Evolutionary conservation across 2,329 filamentous ascomycete species (phyloP).

Genomic region (Hypoxylon sp.): DNA sequence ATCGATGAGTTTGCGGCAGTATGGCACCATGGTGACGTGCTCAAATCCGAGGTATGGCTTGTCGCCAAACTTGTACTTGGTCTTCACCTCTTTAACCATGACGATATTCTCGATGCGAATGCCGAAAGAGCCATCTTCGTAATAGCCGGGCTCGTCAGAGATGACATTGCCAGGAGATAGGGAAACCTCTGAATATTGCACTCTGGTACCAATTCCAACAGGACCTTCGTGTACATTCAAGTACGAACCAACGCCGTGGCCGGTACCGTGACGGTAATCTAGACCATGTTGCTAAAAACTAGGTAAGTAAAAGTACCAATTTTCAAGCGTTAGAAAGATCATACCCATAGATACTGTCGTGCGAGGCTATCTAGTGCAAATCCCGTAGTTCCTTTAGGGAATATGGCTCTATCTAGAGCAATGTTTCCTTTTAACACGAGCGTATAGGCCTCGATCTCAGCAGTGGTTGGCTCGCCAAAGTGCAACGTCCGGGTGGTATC

Average conservation of each 20-base stretch:
- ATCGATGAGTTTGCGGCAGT: constrained; percentile 91
- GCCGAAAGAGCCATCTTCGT: constrained; percentile 94
- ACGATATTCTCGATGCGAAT: constrained; percentile 98
- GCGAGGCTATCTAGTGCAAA: constrained; percentile 92
- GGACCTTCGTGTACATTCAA: constrained; percentile 98
- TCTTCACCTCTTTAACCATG: constrained; percentile 90
- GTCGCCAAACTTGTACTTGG: constrained; percentile 89
- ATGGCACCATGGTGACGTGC: constrained; percentile 96
- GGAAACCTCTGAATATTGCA: constrained; percentile 92
- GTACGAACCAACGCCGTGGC: constrained; percentile 94
- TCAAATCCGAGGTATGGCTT: constrained; percentile 96
- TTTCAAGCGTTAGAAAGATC: constrained; percentile 41
- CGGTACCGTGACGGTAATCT: constrained; percentile 96
- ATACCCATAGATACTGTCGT: constrained; percentile 91
- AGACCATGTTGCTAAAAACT: constrained; percentile 75
- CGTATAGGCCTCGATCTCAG: constrained; percentile 91
- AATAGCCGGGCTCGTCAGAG: constrained; percentile 96
- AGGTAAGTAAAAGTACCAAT: constrained; percentile 24
- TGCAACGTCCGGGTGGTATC: constrained; percentile 95
- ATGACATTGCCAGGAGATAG: constrained; percentile 94
- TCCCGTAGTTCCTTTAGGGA: constrained; percentile 95
- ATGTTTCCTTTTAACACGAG: constrained; percentile 96
- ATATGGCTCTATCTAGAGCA: constrained; percentile 85
- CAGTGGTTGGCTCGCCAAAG: constrained; percentile 85
- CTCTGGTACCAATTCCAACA: constrained; percentile 92